Evolutionary conservation across 257 asterid species (phyloP).

Genomic region (Solanum bulbocastanum): DNA sequence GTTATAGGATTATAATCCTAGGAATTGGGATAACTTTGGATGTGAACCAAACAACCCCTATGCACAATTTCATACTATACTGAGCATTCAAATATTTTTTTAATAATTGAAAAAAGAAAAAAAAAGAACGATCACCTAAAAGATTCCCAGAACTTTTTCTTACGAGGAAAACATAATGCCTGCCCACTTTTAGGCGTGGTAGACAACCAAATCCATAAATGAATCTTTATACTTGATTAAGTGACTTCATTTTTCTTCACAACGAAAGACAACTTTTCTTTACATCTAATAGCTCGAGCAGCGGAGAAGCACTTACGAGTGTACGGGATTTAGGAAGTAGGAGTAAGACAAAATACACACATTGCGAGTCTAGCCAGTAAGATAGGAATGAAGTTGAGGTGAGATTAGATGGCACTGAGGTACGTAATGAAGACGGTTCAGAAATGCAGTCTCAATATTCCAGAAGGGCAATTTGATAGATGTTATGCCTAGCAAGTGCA

Average conservation of each 20-base stretch:
- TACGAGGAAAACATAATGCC: neutral
- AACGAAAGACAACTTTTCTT: neutral
- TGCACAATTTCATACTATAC: neutral
- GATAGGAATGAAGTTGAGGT: neutral
- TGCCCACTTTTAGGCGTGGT: neutral
- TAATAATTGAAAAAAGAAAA: neutral
- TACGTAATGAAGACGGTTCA: neutral
- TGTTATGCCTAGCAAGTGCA: neutral
- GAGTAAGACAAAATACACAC: neutral
- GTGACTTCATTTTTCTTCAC: neutral
- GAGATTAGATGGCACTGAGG: neutral
- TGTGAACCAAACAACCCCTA: neutral
- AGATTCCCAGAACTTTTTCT: neutral
- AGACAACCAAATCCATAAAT: neutral
- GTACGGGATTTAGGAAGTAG: neutral
- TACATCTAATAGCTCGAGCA: neutral
- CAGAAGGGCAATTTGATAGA: neutral
- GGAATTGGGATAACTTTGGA: neutral
- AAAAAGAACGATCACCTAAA: neutral
- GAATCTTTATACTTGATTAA: neutral
- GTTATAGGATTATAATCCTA: neutral
- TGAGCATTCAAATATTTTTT: neutral
- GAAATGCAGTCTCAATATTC: neutral
- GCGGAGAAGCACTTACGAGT: neutral
- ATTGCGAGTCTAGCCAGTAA: neutral